Conservation (phyloP, 257 asterid species). For the Oldenlandia corymbosa region DNA sequence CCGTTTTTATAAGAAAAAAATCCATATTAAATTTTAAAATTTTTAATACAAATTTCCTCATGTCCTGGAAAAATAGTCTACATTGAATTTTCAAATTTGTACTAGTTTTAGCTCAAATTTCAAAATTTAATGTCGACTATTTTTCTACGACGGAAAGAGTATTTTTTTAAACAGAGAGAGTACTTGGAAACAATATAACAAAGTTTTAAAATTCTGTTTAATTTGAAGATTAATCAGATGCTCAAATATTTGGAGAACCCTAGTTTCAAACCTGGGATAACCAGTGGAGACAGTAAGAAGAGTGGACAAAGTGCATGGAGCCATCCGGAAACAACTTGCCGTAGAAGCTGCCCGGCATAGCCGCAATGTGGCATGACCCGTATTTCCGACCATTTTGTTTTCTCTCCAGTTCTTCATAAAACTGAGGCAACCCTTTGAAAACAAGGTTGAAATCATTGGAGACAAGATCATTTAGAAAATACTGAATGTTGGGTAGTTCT, state of each 20-base stretch:
- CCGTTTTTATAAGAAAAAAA: no score
- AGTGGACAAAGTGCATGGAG: conserved; percentile 14
- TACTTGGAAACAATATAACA: no score
- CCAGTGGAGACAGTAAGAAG: conserved; percentile 20
- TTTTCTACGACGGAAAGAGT: no score
- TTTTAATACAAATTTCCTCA: no score
- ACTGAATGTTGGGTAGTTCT: not conserved
- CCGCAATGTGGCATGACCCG: not conserved
- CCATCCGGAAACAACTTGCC: conserved; percentile 7
- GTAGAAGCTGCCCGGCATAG: conserved; percentile 11
- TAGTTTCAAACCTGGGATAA: conserved; percentile 17
- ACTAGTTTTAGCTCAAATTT: no score
- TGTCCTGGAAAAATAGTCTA: not conserved
- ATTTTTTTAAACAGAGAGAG: no score
- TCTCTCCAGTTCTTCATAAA: not conserved
- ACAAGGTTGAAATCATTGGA: conserved; percentile 11
- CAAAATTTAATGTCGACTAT: no score
- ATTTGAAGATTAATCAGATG: no score
- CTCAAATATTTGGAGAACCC: no score
- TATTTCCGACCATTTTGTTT: not conserved
- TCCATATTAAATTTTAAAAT: no score
- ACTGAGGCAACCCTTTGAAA: conserved; percentile 7
- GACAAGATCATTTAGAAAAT: conserved; percentile 9
- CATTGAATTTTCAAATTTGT: no score
- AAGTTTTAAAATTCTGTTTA: no score